Evolutionary conservation across 805 yeast genomes (phyloP).

Genomic region (Metschnikowia reukaufii): DNA sequence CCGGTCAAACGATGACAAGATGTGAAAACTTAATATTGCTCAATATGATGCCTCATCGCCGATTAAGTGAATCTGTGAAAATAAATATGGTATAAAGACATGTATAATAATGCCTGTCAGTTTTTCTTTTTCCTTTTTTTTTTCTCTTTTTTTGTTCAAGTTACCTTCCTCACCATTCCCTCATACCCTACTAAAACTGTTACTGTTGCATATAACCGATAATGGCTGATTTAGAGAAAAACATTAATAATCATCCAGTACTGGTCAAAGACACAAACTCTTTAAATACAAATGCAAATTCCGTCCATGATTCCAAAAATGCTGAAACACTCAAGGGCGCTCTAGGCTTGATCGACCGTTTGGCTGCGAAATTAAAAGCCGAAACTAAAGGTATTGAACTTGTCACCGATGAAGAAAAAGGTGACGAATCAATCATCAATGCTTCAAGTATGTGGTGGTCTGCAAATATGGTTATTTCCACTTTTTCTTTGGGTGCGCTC

Average conservation of each 20-base stretch:
- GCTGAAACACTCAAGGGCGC: constrained; percentile 28
- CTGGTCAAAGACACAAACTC: too few relatives aligned
- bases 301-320: constrained; percentile 22
- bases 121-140: neutral
- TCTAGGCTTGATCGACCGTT: constrained; percentile 30
- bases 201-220: neutral
- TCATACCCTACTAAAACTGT: neutral
- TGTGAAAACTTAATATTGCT: neutral
- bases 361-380: constrained; percentile 39
- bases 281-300: constrained; percentile 26
- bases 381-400: constrained; percentile 75
- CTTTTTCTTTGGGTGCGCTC: constrained; percentile 71
- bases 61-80: neutral
- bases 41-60: constrained; percentile 6
- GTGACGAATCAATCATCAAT: constrained; percentile 60
- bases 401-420: constrained; percentile 75
- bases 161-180: neutral
- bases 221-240: constrained; percentile 19
- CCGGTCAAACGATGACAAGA: constrained; percentile 5
- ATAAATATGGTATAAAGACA: too few relatives aligned
- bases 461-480: constrained; percentile 84
- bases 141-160: neutral
- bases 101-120: neutral
- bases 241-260: too few relatives aligned
- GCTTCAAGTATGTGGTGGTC: constrained; percentile 91